Evolutionary conservation across 2,329 filamentous ascomycete species (phyloP), one percentile per base, ranked within the genome.

Genomic region (Cryphonectria japonica): DNA sequence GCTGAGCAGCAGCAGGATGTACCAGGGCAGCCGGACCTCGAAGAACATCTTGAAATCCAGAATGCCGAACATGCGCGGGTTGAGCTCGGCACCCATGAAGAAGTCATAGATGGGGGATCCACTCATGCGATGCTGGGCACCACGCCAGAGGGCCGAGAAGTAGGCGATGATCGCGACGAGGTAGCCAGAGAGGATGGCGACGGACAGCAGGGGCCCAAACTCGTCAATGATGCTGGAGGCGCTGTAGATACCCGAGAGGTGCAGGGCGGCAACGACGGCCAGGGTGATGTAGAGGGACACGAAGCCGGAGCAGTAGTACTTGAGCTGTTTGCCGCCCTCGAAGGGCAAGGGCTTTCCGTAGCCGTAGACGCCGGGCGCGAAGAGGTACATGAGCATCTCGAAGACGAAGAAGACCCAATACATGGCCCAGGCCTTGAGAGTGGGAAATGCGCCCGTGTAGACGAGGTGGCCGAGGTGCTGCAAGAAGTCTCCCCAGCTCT

Each of bases 11-110:
- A 94, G 89, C 64, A 95, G 85, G 72, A 94, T 94, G 82, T 89
- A 95, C 93, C 93, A 96, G n/a, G 93, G 93, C 68, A 96, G 85
- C 74, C 93, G 90, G 73, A 96, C 92, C 80, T 95, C 93, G 77
- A 93, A 93, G 83, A 96, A 95, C 93, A 97, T 96, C 84, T 97
- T 97, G 84, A 96, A 93, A 82, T 97, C 93, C 66, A 97, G 83
- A 75, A 93, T 91, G 69, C 91, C 91, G 79, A 96, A 95, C 85
- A 98, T 88, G 75, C 93, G 88, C 5, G 93, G 93, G 83, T 97
- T 96, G 69, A 97, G 85, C 83, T 97, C 93, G 16, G 92, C 92
- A 68, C 93, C 93, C 89, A 96, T 94, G 85, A 96, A 97, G 82
- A 96, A 96, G 83, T 97, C 93, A 80, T 96, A 95, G 77, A 96